Evolutionary conservation across 2,329 filamentous ascomycete species (phyloP).

Genomic region (Fusarium drepaniforme): DNA sequence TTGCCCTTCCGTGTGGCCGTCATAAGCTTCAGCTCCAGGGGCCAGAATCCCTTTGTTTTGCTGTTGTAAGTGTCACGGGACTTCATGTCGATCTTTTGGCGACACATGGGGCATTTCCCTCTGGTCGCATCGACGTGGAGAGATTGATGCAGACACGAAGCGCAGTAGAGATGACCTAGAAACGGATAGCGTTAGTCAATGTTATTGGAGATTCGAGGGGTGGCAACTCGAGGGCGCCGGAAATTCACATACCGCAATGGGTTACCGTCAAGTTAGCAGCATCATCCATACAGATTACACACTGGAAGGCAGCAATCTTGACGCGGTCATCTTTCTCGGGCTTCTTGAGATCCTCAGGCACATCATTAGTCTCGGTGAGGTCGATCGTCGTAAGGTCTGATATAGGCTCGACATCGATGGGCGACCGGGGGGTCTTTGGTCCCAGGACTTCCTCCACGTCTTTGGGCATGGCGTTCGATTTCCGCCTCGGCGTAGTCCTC

Average conservation of each 20-base stretch:
- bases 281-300: slow-evolving; percentile 76
- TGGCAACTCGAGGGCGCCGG: background rate
- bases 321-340: slow-evolving; percentile 61
- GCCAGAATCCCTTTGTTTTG: slow-evolving; percentile 67
- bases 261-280: slow-evolving; percentile 70
- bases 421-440: slow-evolving; percentile 28
- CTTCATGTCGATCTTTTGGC: slow-evolving; percentile 67
- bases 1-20: slow-evolving; percentile 66
- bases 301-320: slow-evolving; percentile 70
- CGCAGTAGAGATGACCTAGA: slow-evolving; percentile 74
- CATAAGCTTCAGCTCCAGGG: slow-evolving; percentile 73
- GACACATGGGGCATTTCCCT: slow-evolving; percentile 73
- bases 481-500: slow-evolving; percentile 21
- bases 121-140: slow-evolving; percentile 68
- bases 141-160: slow-evolving; percentile 71
- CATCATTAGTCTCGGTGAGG: slow-evolving; percentile 56
- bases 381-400: slow-evolving; percentile 50
- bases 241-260: slow-evolving; percentile 69
- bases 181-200: slow-evolving; percentile 27
- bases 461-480: slow-evolving; percentile 13
- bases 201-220: background rate
- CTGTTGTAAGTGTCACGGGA: slow-evolving; percentile 54
- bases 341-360: slow-evolving; percentile 58
- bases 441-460: slow-evolving; percentile 47
- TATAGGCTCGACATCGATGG: slow-evolving; percentile 24